Evolutionary conservation across 2,329 filamentous ascomycete genomes (phyloP).

Genomic region (Erysiphe neolycopersici): DNA sequence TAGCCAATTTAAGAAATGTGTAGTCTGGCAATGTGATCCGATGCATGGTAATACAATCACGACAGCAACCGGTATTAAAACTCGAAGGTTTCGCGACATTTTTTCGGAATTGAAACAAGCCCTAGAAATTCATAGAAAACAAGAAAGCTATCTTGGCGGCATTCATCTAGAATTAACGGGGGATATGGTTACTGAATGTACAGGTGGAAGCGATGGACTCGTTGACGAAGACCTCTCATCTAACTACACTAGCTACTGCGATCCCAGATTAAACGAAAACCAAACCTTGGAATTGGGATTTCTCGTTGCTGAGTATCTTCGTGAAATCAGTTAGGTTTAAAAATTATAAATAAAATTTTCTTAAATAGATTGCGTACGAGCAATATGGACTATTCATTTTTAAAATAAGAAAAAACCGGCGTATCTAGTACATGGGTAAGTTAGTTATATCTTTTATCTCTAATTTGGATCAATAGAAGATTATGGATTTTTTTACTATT

Average conservation of each 20-base stretch:
- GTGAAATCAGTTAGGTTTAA: neutral
- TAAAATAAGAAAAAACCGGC: no score
- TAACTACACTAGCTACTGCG: constrained; percentile 91
- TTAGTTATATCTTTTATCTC: no score
- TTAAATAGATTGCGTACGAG: no score
- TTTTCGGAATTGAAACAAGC: constrained; percentile 66
- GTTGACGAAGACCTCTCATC: constrained; percentile 68
- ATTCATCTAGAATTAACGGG: constrained; percentile 90
- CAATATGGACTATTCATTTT: no score
- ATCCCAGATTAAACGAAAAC: constrained; percentile 88
- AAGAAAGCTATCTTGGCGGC: constrained; percentile 69
- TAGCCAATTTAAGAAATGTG: constrained; percentile 36
- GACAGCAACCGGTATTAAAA: constrained; percentile 63
- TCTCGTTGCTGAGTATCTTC: constrained; percentile 50
- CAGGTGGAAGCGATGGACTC: constrained; percentile 67
- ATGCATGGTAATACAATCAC: constrained; percentile 72
- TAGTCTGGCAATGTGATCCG: constrained; percentile 96
- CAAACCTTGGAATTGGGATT: constrained; percentile 91
- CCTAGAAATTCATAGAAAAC: constrained; percentile 56
- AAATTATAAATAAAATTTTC: no score
- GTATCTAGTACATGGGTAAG: no score
- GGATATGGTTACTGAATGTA: constrained; percentile 86
- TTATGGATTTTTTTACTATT: no score
- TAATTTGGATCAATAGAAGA: no score
- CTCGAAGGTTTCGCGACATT: constrained; percentile 71